Evolutionary conservation across 805 yeast species (phyloP), one percentile per base, ranked within the genome.

Genomic region (Grigorovia transvaalensis): DNA sequence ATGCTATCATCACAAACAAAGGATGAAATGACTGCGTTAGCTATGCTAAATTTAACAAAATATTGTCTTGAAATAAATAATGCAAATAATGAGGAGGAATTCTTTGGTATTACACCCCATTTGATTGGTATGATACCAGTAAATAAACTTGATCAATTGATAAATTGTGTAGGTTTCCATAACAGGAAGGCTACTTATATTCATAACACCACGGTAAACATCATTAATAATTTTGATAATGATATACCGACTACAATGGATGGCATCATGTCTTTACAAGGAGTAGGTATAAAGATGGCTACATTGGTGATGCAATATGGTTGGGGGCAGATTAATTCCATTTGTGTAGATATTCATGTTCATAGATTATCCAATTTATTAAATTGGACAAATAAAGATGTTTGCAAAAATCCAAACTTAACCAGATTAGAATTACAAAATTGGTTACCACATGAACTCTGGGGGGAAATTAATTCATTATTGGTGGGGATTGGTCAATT

Each of bases 221-320:
- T 89, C 9, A 58, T 61, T 2, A 76, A 74, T 1, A 60, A 74
- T 19, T 80, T 74, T 62, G 70, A 71, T 11, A 81, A 81, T 8
- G 96, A 89, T 57, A 75, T 91, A 2, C 98, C 98, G 0, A 75
- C 53, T 75, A 82, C 1, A 74, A 85, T 62, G 9, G 80, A 76
- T 7, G 90, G 83, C 0, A 73, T 90, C 49, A 73, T 78, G 5
- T 66, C 76, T 0, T 70, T 90, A 35, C 96, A 96, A 0, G 98
- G 98, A 0, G 95, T 90, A 2, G 98, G 98, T 0, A 96, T 96
- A 9, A 90, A 90, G 65, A 90, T 90, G 98, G 96, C 95, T 0
- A 85, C 78, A 63, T 68, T 90, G 43, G 74, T 90, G 1, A 70
- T 88, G 53, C 96, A 88, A 60, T 77, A 80, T 44, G 96, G 93